Evolutionary conservation across 805 yeast species (phyloP).

Genomic region (Lachancea mirantina): DNA sequence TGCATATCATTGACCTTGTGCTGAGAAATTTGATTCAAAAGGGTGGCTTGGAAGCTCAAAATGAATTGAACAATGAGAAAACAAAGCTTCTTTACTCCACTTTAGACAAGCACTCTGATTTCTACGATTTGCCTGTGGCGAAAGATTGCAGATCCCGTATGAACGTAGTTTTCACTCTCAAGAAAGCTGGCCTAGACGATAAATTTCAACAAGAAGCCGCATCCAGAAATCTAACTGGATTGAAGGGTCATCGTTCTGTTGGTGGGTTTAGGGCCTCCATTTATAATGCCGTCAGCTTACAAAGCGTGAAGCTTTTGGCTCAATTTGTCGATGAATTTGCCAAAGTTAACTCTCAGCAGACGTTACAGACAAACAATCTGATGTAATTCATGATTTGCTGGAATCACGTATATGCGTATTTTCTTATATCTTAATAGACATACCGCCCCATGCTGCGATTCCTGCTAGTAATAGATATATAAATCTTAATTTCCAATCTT

Average conservation of each 20-base stretch:
- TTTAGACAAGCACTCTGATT: slow-evolving; percentile 56
- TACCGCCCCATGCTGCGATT: too few relatives aligned
- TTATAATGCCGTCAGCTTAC: slow-evolving; percentile 74
- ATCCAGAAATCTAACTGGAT: slow-evolving; percentile 55
- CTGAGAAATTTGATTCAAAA: slow-evolving; percentile 49
- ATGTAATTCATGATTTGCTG: too few relatives aligned
- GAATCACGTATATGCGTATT: too few relatives aligned
- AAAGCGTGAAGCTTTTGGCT: slow-evolving; percentile 51
- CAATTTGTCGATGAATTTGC: slow-evolving; percentile 58
- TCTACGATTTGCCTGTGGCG: slow-evolving; percentile 63
- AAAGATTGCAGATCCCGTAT: slow-evolving; percentile 66
- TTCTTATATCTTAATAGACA: too few relatives aligned
- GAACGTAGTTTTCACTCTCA: slow-evolving; percentile 87
- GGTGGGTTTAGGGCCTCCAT: slow-evolving; percentile 95
- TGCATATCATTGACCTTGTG: slow-evolving; percentile 78
- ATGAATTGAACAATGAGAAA: slow-evolving; percentile 51
- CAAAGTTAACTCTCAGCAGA: slow-evolving; percentile 30
- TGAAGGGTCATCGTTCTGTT: slow-evolving; percentile 94
- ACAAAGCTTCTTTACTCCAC: slow-evolving; percentile 56
- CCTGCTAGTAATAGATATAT: too few relatives aligned
- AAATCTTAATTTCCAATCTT: too few relatives aligned
- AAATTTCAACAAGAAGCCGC: slow-evolving; percentile 65
- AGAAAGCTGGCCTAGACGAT: slow-evolving; percentile 55
- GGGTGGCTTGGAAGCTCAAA: slow-evolving; percentile 71
- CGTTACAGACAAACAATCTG: too few relatives aligned